Percentiles rank a stretch among this genome's conserved stretches.
Evolutionary conservation across 805 yeast genomes (phyloP).

Genomic region (Cyberlindnera misumaiensis): DNA sequence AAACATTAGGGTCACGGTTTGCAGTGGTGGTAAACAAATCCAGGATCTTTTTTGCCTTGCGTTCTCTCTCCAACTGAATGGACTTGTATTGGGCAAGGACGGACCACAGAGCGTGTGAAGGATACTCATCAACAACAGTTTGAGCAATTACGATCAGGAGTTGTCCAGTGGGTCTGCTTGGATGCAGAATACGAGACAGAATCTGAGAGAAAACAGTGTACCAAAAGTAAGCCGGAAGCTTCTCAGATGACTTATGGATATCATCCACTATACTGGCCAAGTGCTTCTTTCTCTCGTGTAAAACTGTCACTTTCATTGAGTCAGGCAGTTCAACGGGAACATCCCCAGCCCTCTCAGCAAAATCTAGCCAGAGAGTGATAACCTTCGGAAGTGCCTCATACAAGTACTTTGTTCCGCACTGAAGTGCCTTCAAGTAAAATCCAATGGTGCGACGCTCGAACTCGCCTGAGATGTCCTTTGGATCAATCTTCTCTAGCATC

Average conservation of each 20-base stretch:
- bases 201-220: conserved; percentile 83
- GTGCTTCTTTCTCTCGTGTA: conserved; percentile 27
- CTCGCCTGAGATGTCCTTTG: conserved; percentile 36
- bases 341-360: conserved; percentile 31
- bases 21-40: conserved; percentile 23
- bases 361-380: conserved; percentile 89
- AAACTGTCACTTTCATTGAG: conserved; percentile 4
- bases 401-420: conserved; percentile 56
- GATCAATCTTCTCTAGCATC: conserved; percentile 11
- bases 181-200: conserved; percentile 69
- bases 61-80: conserved; percentile 36
- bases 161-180: conserved; percentile 46
- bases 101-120: conserved; percentile 82
- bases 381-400: conserved; percentile 85
- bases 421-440: conserved; percentile 52
- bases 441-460: conserved; percentile 50
- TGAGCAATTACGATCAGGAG: conserved; percentile 53
- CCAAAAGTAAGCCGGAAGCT: conserved; percentile 56
- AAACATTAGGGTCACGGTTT: conserved; percentile 9
- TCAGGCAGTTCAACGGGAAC: conserved; percentile 17
- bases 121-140: conserved; percentile 56
- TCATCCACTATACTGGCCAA: conserved; percentile 42
- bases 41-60: conserved; percentile 40
- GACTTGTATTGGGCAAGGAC: conserved; percentile 67
- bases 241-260: conserved; percentile 36